Evolutionary conservation across 2,329 filamentous ascomycete species (phyloP), one percentile per base, ranked within the genome.

Genomic region (Scytalidium lignicola): DNA sequence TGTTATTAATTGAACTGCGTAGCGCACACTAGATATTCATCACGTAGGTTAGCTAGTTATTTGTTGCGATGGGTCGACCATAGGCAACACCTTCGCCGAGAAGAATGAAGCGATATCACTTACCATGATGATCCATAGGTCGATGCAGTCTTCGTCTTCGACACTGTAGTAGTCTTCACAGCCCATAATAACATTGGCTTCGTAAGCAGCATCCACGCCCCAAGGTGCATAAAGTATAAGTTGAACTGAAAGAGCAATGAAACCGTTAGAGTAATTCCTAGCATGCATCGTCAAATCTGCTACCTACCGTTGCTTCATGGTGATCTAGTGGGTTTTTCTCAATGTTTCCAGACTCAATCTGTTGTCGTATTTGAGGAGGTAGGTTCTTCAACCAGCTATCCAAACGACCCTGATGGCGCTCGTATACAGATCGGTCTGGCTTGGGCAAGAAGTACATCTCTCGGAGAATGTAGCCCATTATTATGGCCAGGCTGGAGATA

Each of bases 141-240:
- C 15, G 32, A 37, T n/a, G 10, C 5, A 37, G 32, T 37, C n/a
- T 7, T 48, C 37, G 46, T 45, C 45, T 48, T 51, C 29, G 46
- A 43, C 22, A 46, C 45, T 37, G 40, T 37, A 48, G 48, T 51
- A 40, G 49, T 51, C 41, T 46, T 51, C 23, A 51, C 23, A n/a
- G 43, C 49, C 49, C 42, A 48, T 22, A 51, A 48, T 42, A 51
- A 46, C 20, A 46, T 48, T 43, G 46, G 49, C 20, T 46, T 51
- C 21, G 49, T 51, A 28, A 51, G 22, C 15, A 51, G 43, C 37
- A 46, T 48, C 45, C 49, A 51, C 18, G 49, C 49, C 19, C 49
- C 49, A 17, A 51, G 46, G 45, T 48, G 46, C 49, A 51, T 51
- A 32, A 51, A 51, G 45, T 48, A 43, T 26, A 51, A 29, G 46